Base-by-base conservation (phyloP, 2,329 filamentous ascomycete species). In the Phialocephala sp. region DNA sequence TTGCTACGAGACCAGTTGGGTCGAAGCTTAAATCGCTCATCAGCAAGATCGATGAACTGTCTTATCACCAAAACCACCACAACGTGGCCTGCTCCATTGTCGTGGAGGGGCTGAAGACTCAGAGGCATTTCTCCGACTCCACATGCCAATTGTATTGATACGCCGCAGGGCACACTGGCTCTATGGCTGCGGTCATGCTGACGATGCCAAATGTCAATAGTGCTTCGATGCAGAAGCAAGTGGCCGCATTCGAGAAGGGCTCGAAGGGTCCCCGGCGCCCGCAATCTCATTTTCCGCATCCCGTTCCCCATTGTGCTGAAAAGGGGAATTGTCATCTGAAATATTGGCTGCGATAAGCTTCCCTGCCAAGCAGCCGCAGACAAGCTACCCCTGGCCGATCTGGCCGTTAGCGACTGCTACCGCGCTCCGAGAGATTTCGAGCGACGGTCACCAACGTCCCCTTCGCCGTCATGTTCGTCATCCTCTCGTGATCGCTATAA, bases 31-130 rank as follows among this genome's bases (percentile, higher is more conserved):
- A 20, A 35, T 65, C 37, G 55, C 52, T 59, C 22, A 59, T 61
- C 35, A 71, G 70, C 39, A 72, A 71, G 62, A 60, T 69, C 41
- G 70, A 72, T 57, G 67, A 71, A 59, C 37, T 71, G 54, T 71
- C 69, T 39, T 72, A 71, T 59, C 64, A 71, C 56, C 68, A 71
- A 56, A 70, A 67, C 35, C 62, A 70, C 20, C 67, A 71, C 56
- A 71, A 70, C 39, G 45, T 50, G 20, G 68, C 32, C 52, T 71
- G 68, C 47, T 68, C 36, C 39, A 54, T 54, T 45, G 41, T 67
- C 22, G 41, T 58, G 8, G 54, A 54, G 52, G 65, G 64, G 41
- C 58, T 61, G 35, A 59, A n/a, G n/a, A 14, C 2, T n/a, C 45
- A 50, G n/a, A 50, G 45, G 20, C n/a, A 22, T 50, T 50, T 50